Percentiles rank a stretch among this genome's conserved stretches.
These are phyloP conservation scores for Penicillium sp. DNA, from an alignment of 2,329 filamentous ascomycete species.

Conservation along the genomic window DNA sequence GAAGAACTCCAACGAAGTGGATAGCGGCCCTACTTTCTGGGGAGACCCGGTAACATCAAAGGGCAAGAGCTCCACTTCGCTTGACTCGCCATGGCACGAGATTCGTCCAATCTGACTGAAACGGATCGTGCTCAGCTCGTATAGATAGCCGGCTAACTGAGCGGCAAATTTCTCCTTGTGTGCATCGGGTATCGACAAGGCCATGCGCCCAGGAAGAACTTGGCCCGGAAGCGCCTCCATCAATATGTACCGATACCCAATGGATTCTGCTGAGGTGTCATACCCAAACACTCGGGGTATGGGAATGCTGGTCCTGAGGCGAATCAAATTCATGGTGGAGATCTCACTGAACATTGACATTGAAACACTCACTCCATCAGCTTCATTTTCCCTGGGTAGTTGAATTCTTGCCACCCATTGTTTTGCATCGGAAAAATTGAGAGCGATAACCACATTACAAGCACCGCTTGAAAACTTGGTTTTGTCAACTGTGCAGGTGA, in stretches of 20 bases:
- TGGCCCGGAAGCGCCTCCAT: too few species aligned
- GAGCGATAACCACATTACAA: conserved; percentile 5
- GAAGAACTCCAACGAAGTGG: not conserved
- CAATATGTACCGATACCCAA: too few species aligned
- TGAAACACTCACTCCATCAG: too few species aligned
- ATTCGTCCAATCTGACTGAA: not conserved
- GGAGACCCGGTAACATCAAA: not conserved
- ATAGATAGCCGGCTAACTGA: not conserved
- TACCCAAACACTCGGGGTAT: too few species aligned
- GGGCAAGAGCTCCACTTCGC: not conserved
- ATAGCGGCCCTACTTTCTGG: not conserved
- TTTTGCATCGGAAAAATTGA: conserved; percentile 1
- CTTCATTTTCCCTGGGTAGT: not conserved
- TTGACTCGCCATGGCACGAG: not conserved
- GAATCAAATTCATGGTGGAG: too few species aligned
- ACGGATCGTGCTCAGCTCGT: conserved; percentile 1
- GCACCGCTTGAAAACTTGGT: conserved; percentile 3
- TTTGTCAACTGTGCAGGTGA: not conserved
- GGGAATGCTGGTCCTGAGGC: too few species aligned
- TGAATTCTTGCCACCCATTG: conserved; percentile 7
- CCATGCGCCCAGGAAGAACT: too few species aligned
- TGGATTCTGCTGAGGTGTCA: too few species aligned
- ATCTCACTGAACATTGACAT: too few species aligned
- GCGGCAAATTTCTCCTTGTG: conserved; percentile 1
- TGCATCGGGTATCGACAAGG: too few species aligned